These are phyloP conservation scores for Arachis stenosperma DNA, from an alignment of 306 rosid species.

Conservation along the genomic window DNA sequence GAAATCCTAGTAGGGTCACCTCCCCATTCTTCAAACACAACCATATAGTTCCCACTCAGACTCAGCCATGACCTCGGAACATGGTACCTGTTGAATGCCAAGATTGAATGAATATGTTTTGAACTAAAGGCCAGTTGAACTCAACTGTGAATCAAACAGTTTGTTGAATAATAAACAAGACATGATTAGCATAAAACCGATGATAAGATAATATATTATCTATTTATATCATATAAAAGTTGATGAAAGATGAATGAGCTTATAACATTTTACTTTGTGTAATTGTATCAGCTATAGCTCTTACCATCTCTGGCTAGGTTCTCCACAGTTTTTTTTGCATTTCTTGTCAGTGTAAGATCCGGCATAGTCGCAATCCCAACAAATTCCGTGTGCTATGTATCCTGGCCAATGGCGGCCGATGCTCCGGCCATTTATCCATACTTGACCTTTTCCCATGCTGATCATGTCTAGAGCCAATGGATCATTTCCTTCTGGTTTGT, in stretches of 20 bases:
- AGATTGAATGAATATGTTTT: neutral
- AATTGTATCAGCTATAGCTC: constrained; percentile 34
- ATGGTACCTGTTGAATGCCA: constrained; percentile 75
- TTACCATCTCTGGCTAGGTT: constrained; percentile 96
- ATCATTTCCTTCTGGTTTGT: constrained; percentile 70
- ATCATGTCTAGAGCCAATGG: constrained; percentile 93
- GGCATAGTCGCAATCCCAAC: constrained; percentile 73
- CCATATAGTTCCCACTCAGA: constrained; percentile 65
- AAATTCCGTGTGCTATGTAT: constrained; percentile 63
- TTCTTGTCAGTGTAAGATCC: constrained; percentile 74
- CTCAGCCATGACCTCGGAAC: constrained; percentile 89
- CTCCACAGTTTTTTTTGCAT: constrained; percentile 70
- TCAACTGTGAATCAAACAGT: too few species aligned
- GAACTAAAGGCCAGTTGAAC: too few species aligned
- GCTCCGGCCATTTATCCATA: constrained; percentile 89
- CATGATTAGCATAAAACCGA: too few species aligned
- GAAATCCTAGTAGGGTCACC: constrained; percentile 77
- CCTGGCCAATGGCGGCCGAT: constrained; percentile 96
- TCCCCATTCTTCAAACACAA: constrained; percentile 93
- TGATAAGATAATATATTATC: too few species aligned
- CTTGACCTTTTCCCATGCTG: constrained; percentile 93
- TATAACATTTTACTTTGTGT: too few species aligned
- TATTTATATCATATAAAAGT: too few species aligned
- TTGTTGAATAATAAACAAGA: too few species aligned
- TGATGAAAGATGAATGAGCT: too few species aligned